phyloP scores from a whole-genome alignment of 495 filamentous ascomycete genomes.

The Thermothielavioides terrestris region DNA sequence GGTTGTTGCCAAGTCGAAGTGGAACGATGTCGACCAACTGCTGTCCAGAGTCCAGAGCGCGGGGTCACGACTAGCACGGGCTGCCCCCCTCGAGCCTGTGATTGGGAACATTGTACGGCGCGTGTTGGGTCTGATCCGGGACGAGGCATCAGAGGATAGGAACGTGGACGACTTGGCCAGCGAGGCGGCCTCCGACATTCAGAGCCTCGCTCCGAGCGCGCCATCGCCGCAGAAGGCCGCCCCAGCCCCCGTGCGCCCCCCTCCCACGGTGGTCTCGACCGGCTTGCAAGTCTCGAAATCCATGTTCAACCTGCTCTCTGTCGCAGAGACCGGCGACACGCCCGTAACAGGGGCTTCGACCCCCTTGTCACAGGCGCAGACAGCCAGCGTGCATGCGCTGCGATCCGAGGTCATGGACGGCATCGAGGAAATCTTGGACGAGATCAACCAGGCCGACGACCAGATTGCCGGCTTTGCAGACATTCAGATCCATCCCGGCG shows the following conservation, averaged over 20 bases:
- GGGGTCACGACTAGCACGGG: constrained; percentile 63
- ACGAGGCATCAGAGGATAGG: constrained; percentile 76
- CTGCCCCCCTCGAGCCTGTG: constrained; percentile 80
- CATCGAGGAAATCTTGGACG: constrained; percentile 85
- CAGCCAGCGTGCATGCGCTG: constrained; percentile 46
- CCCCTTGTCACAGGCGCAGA: constrained; percentile 28
- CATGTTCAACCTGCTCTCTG: constrained; percentile 72
- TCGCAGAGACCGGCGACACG: constrained; percentile 13
- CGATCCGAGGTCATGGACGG: constrained; percentile 84
- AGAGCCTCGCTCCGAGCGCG: constrained; percentile 34
- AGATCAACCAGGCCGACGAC: constrained; percentile 78
- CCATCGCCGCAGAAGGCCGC: constrained; percentile 24
- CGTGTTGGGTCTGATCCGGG: constrained; percentile 80
- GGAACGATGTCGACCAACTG: constrained; percentile 64
- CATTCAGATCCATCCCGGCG: constrained; percentile 82
- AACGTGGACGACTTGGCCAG: constrained; percentile 53
- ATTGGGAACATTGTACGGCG: constrained; percentile 91
- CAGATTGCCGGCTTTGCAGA: constrained; percentile 79
- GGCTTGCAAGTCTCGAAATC: constrained; percentile 54
- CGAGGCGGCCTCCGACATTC: constrained; percentile 28
- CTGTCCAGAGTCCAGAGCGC: constrained; percentile 67
- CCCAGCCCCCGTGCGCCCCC: constrained; percentile 22
- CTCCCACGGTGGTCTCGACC: constrained; percentile 41
- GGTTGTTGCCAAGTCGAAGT: constrained; percentile 66
- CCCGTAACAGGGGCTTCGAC: constrained; percentile 39